Conservation (phyloP, 495 filamentous ascomycete genomes). For the Elasticomyces elasticus region DNA sequence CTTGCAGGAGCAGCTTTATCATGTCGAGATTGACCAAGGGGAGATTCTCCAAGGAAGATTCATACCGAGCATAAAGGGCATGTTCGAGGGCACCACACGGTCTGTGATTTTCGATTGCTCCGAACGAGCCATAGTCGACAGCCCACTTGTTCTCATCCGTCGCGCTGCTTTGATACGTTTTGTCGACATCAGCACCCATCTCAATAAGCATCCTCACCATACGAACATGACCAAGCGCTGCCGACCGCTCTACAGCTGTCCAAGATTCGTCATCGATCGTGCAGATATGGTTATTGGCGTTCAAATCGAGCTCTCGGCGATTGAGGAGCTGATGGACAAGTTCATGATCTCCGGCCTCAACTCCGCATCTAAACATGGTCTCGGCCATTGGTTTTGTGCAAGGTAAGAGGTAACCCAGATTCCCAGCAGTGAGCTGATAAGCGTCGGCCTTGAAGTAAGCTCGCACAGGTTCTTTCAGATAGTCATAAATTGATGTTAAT, state of each 20-base stretch:
- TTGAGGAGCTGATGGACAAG: background rate
- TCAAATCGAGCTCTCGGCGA: background rate
- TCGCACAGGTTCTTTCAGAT: no score
- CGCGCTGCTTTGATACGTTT: background rate
- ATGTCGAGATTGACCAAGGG: background rate
- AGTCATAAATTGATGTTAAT: no score
- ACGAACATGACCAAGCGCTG: background rate
- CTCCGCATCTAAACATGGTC: background rate
- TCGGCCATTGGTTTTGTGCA: no score
- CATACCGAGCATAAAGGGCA: background rate
- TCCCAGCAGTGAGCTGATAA: no score
- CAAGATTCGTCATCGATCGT: background rate
- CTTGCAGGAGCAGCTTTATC: background rate
- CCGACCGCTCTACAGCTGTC: background rate
- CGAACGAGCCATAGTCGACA: background rate
- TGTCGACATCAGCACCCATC: background rate
- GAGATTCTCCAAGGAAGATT: background rate
- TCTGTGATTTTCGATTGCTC: background rate
- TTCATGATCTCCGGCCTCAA: background rate
- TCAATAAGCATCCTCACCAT: background rate
- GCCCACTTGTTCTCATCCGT: no score
- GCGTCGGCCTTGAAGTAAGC: no score
- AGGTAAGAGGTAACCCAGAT: no score
- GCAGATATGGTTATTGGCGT: background rate
- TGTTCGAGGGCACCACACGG: background rate